Evolutionary conservation across 2,329 filamentous ascomycete species (phyloP).

Genomic region (Herpotrichia juniperi): DNA sequence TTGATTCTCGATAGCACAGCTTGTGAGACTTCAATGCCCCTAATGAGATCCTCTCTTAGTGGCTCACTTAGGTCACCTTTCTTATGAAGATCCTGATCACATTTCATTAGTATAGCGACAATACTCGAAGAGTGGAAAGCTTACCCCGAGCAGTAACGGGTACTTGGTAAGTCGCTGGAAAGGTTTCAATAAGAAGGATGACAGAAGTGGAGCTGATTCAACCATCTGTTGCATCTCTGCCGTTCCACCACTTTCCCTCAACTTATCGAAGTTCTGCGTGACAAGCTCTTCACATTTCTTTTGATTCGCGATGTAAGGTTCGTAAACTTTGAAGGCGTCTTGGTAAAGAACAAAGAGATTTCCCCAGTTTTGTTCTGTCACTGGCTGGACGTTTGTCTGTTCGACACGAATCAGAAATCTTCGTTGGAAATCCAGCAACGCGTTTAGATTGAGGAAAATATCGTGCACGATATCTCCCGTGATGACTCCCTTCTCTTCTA

Average conservation of each 20-base stretch:
- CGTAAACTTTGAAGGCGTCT: conserved; percentile 89
- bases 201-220: conserved; percentile 83
- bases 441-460: conserved; percentile 96
- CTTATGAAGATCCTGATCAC: conserved; percentile 76
- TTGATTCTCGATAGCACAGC: conserved; percentile 85
- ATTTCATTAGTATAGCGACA: background rate
- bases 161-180: conserved; percentile 97
- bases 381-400: conserved; percentile 85
- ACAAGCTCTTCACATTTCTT: conserved; percentile 87
- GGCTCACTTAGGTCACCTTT: conserved; percentile 76
- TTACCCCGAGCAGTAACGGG: conserved; percentile 82
- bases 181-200: conserved; percentile 92
- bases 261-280: conserved; percentile 84
- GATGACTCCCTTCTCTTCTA: conserved; percentile 86
- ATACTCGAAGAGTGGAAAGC: conserved; percentile 18
- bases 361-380: conserved; percentile 88
- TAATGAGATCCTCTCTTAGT: conserved; percentile 72
- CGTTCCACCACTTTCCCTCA: conserved; percentile 73
- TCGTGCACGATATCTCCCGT: conserved; percentile 90
- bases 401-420: conserved; percentile 95
- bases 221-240: conserved; percentile 72
- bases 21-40: conserved; percentile 81
- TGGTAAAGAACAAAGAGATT: conserved; percentile 84
- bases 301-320: conserved; percentile 97
- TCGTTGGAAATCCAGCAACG: conserved; percentile 92